Evolutionary conservation across 116 monocot species (phyloP), one percentile per base, ranked within the genome.

Genomic region (Dioscorea cayenensis): DNA sequence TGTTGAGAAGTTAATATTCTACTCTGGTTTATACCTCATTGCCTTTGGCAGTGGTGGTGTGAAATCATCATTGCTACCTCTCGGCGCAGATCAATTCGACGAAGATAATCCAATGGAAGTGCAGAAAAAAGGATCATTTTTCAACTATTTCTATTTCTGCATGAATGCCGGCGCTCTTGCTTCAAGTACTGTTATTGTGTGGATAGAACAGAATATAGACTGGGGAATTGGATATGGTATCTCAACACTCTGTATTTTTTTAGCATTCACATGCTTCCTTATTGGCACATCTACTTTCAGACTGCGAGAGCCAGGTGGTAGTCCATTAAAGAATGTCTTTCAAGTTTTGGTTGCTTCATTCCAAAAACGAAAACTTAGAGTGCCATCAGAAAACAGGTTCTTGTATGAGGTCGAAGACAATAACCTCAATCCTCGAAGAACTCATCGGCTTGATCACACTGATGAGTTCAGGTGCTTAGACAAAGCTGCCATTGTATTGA

Each of bases 11-110:
- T 13, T 70, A 19, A 22, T 67, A 3, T 79, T 85, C 66, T 84
- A 68, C 73, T 48, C 37, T 65, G 85, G 83, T 27, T 67, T 89
- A 14, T 89, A 89, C 66, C 61, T 89, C 10, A 70, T 85, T 2
- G 78, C 89, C n/a, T 66, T 85, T 22, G 89, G 89, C 14, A 78
- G 80, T 35, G 89, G 88, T 9, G 84, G 88, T 6, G 69, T 85
- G 20, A 89, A 84, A 69, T 77, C 88, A 1, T 82, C 85, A 1
- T 36, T 84, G 20, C 82, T 85, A 3, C 82, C 85, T 0, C 71
- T 85, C 17, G 85, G 89, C 28, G 89, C 85, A 22, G 77, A 78
- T 25, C 89, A 89, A 49, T 89, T 85, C 64, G 49, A 81, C 18
- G 85, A 89, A 51, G 61, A 67, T 21, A 66, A 78, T 68, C 73